Percentiles rank a stretch among this genome's conserved stretches.
These are phyloP conservation scores for Suhomyces chickasaworum DNA, from an alignment of 1,139 yeast genomes.

Conservation along the genomic window DNA sequence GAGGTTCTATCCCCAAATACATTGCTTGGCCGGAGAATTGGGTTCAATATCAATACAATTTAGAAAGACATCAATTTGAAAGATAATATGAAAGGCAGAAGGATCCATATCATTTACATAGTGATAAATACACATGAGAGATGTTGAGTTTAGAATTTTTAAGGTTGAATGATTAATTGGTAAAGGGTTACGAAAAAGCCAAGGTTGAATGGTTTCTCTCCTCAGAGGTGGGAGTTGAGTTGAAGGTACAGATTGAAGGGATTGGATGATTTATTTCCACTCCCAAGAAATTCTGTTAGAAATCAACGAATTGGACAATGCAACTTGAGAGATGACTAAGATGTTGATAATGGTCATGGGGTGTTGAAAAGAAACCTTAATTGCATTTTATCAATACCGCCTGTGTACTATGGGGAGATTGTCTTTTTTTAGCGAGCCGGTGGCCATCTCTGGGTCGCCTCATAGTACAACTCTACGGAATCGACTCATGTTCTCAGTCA, in stretches of 20 bases:
- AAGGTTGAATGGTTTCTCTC: background rate
- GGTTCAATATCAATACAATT: no score
- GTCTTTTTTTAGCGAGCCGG: background rate
- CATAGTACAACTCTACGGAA: background rate
- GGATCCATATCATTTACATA: background rate
- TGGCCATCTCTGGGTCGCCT: background rate
- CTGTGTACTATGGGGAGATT: background rate
- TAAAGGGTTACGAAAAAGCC: background rate
- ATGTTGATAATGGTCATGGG: background rate
- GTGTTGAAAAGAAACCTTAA: background rate
- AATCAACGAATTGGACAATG: background rate
- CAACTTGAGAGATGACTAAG: no score
- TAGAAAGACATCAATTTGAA: no score
- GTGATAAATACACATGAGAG: background rate
- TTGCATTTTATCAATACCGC: background rate
- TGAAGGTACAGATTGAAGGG: no score
- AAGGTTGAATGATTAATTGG: background rate
- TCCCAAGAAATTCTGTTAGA: background rate
- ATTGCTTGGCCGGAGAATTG: background rate
- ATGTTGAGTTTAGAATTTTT: no score
- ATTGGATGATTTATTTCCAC: background rate
- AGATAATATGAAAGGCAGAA: no score
- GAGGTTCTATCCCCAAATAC: background rate
- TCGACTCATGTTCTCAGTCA: slow-evolving; percentile 1
- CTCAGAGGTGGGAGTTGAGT: no score